Percentiles rank a stretch among this genome's conserved stretches.
Conservation (phyloP, 352 stramenopile genomes). For the Phytophthora uliginosa region DNA sequence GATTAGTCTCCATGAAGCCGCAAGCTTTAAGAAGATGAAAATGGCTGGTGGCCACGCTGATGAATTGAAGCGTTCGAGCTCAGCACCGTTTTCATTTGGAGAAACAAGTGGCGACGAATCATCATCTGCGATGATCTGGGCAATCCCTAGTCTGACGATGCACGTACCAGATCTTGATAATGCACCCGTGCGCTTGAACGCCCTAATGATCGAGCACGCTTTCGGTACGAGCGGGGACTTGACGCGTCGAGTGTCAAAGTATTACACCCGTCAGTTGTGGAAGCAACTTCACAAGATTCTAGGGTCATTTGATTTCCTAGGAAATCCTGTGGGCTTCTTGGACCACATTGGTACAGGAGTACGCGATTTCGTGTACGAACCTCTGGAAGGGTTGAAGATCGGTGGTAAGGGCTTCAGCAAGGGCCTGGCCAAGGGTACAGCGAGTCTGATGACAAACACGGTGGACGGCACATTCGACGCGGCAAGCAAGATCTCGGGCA, state of each 20-base stretch:
- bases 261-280: constrained; percentile 91
- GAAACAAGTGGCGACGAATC: constrained; percentile 48
- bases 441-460: constrained; percentile 89
- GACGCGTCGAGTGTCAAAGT: constrained; percentile 88
- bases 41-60: constrained; percentile 28
- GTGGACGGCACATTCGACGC: constrained; percentile 90
- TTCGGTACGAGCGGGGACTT: constrained; percentile 91
- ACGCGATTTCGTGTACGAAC: constrained; percentile 97
- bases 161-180: constrained; percentile 92
- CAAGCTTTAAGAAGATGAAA: constrained; percentile 58
- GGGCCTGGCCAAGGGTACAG: constrained; percentile 87
- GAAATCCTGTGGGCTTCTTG: constrained; percentile 91
- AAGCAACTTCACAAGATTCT: constrained; percentile 93
- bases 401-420: constrained; percentile 90
- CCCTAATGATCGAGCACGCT: constrained; percentile 91
- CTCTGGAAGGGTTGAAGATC: constrained; percentile 93
- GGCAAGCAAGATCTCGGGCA: constrained; percentile 90
- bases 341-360: constrained; percentile 97
- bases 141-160: constrained; percentile 90
- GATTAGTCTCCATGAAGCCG: constrained; percentile 65
- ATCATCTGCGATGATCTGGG: constrained; percentile 71
- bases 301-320: constrained; percentile 91
- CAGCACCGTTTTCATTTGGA: constrained; percentile 30
- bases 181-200: constrained; percentile 85
- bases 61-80: constrained; percentile 43